Evolutionary conservation across 106 monocot genomes (phyloP).

Genomic region (Dactylorhiza incarnata): DNA sequence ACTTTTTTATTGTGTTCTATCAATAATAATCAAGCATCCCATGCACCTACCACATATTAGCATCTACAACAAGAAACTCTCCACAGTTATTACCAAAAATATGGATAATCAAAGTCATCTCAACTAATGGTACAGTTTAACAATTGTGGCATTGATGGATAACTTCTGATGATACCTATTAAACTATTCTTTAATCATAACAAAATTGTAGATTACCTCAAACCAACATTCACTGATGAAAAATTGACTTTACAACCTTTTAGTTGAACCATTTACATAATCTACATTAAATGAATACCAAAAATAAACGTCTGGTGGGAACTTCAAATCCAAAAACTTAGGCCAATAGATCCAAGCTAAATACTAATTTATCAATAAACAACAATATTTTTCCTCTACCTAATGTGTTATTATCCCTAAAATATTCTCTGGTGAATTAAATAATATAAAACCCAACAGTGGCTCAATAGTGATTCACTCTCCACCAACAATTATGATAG

Average conservation of each 20-base stretch:
- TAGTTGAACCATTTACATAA: neutral
- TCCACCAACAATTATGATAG: neutral
- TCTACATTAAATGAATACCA: neutral
- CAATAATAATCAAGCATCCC: neutral
- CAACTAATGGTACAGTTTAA: neutral
- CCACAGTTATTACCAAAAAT: neutral
- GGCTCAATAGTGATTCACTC: neutral
- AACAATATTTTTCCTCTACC: neutral
- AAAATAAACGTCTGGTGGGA: neutral
- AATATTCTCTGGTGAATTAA: neutral
- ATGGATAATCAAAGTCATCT: neutral
- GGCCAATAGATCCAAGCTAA: neutral
- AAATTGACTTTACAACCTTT: neutral
- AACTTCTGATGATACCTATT: neutral
- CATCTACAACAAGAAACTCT: neutral
- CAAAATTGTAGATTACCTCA: neutral
- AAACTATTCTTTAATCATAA: neutral
- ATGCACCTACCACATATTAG: neutral
- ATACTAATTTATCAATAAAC: neutral
- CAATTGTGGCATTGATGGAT: neutral
- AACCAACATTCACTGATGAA: neutral
- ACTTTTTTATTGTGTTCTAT: neutral
- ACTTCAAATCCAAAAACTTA: neutral
- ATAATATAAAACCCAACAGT: neutral
- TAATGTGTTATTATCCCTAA: neutral